Evolutionary conservation across 2,329 filamentous ascomycete species (phyloP).

Genomic region (Exophiala oligosperma): DNA sequence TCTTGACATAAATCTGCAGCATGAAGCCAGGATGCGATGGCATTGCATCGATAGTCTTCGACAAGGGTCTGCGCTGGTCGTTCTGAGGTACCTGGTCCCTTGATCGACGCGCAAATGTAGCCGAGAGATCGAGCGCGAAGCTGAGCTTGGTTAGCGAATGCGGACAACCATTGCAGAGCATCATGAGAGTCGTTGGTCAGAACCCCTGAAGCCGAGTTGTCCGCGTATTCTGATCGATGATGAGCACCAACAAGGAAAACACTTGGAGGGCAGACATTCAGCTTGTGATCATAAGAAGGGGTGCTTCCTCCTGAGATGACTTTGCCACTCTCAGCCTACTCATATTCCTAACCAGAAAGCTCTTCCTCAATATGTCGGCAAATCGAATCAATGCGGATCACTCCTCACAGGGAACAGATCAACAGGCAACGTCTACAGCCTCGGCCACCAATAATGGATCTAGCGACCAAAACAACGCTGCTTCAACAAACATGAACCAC

Average conservation of each 20-base stretch:
- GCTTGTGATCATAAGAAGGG: too few relatives aligned
- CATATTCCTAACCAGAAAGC: too few relatives aligned
- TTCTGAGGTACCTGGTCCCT: neutral
- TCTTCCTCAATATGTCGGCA: too few relatives aligned
- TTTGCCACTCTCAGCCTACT: too few relatives aligned
- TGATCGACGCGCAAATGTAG: neutral
- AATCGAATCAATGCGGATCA: too few relatives aligned
- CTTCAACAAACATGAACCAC: too few relatives aligned
- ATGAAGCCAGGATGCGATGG: neutral
- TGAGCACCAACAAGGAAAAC: neutral
- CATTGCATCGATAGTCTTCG: slow-evolving; percentile 1
- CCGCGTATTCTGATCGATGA: neutral
- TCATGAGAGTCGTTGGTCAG: neutral
- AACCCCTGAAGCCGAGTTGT: slow-evolving; percentile 1
- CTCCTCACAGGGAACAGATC: too few relatives aligned
- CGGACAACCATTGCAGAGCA: neutral
- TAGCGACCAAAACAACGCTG: too few relatives aligned
- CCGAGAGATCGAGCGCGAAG: neutral
- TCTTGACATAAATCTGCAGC: slow-evolving; percentile 1
- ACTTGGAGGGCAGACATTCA: too few relatives aligned
- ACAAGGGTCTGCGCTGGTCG: neutral
- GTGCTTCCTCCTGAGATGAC: too few relatives aligned
- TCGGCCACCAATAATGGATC: too few relatives aligned
- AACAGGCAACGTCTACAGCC: too few relatives aligned
- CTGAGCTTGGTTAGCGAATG: slow-evolving; percentile 1